phyloP scores from a whole-genome alignment of 805 yeast species.

The Wickerhamiella australiensis region DNA sequence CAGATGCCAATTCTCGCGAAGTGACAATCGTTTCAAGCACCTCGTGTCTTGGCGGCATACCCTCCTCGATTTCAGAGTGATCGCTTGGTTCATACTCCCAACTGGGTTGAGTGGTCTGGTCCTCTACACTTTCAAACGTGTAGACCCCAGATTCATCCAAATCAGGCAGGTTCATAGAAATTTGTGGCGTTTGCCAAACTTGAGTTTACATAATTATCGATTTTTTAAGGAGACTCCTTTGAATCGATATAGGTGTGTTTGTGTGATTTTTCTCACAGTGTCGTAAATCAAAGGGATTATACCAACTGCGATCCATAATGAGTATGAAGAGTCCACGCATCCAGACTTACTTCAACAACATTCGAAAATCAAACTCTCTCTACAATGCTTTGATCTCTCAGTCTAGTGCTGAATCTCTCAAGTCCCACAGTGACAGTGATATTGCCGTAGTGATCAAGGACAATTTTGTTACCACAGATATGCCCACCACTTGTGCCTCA shows the following conservation, averaged over 20 bases:
- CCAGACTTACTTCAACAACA: slow-evolving; percentile 22
- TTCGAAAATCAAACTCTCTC: slow-evolving; percentile 20
- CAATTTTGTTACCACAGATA: slow-evolving; percentile 54
- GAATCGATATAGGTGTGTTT: no score
- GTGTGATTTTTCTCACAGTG: no score
- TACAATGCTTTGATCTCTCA: slow-evolving; percentile 26
- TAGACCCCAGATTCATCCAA: slow-evolving; percentile 12
- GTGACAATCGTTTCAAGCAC: slow-evolving; percentile 11
- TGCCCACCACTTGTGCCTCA: slow-evolving; percentile 74
- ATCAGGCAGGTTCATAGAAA: slow-evolving; percentile 6
- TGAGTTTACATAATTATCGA: no score
- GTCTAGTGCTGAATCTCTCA: slow-evolving; percentile 15
- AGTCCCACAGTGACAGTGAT: slow-evolving; percentile 7
- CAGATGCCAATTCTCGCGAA: slow-evolving; percentile 7
- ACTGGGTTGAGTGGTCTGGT: background rate
- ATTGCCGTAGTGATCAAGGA: slow-evolving; percentile 53
- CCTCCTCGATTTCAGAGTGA: background rate
- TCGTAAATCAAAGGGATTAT: no score
- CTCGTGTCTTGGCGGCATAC: slow-evolving; percentile 5
- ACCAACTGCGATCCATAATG: no score
- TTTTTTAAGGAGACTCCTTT: no score
- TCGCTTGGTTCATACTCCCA: background rate
- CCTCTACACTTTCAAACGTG: slow-evolving; percentile 8
- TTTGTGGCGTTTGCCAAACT: no score
- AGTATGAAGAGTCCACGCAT: slow-evolving; percentile 5